These are phyloP conservation scores for Backusella parvicylindrica DNA, from an alignment of 192 early-diverging fungal genomes.

Conservation along the genomic window DNA sequence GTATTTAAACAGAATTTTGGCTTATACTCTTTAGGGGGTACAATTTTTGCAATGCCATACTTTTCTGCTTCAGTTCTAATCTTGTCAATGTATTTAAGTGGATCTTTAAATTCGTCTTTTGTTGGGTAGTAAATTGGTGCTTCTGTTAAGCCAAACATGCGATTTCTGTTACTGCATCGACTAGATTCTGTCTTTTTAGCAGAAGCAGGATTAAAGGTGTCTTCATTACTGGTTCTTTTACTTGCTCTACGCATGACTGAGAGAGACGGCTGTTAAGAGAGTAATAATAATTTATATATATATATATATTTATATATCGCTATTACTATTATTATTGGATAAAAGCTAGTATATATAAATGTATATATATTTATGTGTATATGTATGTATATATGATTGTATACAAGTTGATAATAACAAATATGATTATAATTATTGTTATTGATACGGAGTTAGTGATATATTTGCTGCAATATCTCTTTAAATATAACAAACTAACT, in stretches of 20 bases:
- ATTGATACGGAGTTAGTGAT: neutral
- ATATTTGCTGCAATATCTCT: too few species aligned
- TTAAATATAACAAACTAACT: too few species aligned
- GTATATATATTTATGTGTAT: too few species aligned
- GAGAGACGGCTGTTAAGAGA: neutral
- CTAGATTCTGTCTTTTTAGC: neutral
- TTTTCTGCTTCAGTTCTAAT: constrained; percentile 74
- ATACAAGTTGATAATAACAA: neutral
- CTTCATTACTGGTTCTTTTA: neutral
- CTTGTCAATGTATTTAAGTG: constrained; percentile 78
- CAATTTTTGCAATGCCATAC: constrained; percentile 87
- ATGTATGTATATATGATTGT: too few species aligned
- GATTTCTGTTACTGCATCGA: neutral
- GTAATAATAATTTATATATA: neutral
- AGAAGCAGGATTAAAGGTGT: neutral
- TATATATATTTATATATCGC: neutral
- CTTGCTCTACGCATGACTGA: constrained; percentile 5
- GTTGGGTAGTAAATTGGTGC: constrained; percentile 84
- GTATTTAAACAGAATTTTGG: constrained; percentile 85
- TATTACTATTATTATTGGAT: too few species aligned
- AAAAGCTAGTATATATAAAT: too few species aligned
- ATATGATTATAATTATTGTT: neutral
- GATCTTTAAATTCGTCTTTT: constrained; percentile 75
- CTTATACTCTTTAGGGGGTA: constrained; percentile 84
- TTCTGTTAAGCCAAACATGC: constrained; percentile 62